Evolutionary conservation across 306 rosid genomes (phyloP).

Genomic region (Medicago truncatula): DNA sequence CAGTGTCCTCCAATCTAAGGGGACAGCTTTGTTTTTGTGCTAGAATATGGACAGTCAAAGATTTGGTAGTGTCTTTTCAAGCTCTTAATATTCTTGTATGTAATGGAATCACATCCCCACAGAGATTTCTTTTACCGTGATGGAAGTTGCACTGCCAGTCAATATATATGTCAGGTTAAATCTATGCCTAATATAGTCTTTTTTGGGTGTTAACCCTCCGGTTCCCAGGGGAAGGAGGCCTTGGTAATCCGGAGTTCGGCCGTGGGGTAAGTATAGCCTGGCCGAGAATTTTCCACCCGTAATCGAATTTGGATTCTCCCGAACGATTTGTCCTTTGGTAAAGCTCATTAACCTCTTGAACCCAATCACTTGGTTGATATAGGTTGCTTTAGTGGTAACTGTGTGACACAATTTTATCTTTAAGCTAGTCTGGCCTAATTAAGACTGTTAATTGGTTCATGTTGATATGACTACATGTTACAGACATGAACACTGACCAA

Average conservation of each 20-base stretch:
- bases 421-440: constrained; percentile 25
- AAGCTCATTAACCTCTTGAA: too few relatives aligned
- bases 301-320: too few relatives aligned
- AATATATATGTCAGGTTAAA: too few relatives aligned
- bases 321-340: too few relatives aligned
- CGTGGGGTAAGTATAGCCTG: too few relatives aligned
- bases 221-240: too few relatives aligned
- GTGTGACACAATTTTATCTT: constrained; percentile 2
- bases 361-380: neutral
- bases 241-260: too few relatives aligned
- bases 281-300: too few relatives aligned
- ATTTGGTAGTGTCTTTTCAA: constrained; percentile 1
- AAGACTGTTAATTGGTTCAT: constrained; percentile 5
- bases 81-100: constrained; percentile 21
- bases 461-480: constrained; percentile 12
- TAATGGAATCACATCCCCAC: constrained; percentile 10
- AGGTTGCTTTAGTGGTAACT: neutral
- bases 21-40: constrained; percentile 6
- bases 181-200: too few relatives aligned
- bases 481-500: constrained; percentile 19
- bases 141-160: constrained; percentile 20
- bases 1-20: neutral
- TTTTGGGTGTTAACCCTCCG: too few relatives aligned
- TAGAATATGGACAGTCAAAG: constrained; percentile 21
- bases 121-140: constrained; percentile 19